Evolutionary conservation across 139 green algal species (phyloP).

Genomic region (Coelastrella sp.): DNA sequence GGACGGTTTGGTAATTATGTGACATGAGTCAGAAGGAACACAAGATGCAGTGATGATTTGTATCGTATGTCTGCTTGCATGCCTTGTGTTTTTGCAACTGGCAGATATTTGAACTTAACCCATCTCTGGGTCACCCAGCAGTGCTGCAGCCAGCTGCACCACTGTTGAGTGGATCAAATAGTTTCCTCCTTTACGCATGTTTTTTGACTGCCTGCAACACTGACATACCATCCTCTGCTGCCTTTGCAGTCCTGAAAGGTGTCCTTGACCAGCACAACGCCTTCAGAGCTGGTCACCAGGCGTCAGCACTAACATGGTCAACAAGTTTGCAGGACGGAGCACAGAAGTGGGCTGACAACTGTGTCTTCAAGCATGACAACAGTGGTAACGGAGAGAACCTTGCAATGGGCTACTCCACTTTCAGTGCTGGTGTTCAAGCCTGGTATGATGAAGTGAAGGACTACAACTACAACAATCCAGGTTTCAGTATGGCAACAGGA

Average conservation of each 20-base stretch:
- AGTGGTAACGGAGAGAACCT: conserved; percentile 15
- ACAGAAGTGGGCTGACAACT: conserved; percentile 32
- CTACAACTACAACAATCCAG: conserved; percentile 34
- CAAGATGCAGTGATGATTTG: no score
- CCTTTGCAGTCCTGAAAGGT: not conserved
- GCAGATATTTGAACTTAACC: no score
- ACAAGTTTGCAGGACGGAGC: not conserved
- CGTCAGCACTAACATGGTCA: not conserved
- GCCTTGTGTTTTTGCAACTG: not conserved
- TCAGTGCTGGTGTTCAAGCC: not conserved
- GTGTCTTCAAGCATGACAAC: not conserved
- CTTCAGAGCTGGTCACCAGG: not conserved
- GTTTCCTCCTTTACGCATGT: not conserved
- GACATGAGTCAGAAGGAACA: not conserved
- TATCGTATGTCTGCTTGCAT: no score
- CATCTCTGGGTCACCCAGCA: no score
- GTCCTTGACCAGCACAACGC: conserved; percentile 10
- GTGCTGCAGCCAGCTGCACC: not conserved
- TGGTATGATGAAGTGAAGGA: conserved; percentile 36
- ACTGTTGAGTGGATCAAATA: not conserved
- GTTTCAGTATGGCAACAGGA: conserved; percentile 35
- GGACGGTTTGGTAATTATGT: not conserved
- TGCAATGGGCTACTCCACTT: not conserved
- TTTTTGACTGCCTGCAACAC: no score
- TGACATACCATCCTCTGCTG: no score